phyloP scores from a whole-genome alignment of 2,329 filamentous ascomycete genomes.

The Alternaria sp. region DNA sequence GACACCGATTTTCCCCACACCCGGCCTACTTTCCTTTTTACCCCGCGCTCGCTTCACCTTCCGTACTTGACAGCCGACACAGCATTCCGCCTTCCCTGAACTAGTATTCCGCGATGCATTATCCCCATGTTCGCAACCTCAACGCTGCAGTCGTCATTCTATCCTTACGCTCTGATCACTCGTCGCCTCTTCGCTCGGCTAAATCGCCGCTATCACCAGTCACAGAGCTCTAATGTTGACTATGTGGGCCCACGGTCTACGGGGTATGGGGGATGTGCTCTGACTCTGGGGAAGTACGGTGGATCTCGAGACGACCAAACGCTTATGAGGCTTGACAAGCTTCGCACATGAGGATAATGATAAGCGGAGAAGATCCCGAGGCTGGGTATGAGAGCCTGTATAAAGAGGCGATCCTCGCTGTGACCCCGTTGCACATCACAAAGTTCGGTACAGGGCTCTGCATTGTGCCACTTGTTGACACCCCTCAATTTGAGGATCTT shows the following conservation, averaged over 20 bases:
- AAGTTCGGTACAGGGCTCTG: slow-evolving; percentile 13
- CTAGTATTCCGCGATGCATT: slow-evolving; percentile 16
- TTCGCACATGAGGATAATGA: slow-evolving; percentile 12
- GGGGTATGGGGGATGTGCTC: slow-evolving; percentile 15
- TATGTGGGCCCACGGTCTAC: slow-evolving; percentile 14
- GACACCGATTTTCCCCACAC: slow-evolving; percentile 12
- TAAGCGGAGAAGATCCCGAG: slow-evolving; percentile 19
- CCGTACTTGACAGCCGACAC: slow-evolving; percentile 7
- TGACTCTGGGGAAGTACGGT: slow-evolving; percentile 9
- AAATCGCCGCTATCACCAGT: slow-evolving; percentile 14
- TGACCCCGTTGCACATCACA: neutral
- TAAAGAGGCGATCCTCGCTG: slow-evolving; percentile 18
- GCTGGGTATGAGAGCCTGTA: slow-evolving; percentile 7
- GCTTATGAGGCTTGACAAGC: slow-evolving; percentile 10
- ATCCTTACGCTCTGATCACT: neutral
- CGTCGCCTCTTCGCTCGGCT: slow-evolving; percentile 11
- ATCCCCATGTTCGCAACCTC: slow-evolving; percentile 12
- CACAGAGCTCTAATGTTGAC: neutral
- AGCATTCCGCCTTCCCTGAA: slow-evolving; percentile 14
- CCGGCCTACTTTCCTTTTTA: slow-evolving; percentile 17
- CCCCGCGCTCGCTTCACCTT: slow-evolving; percentile 23
- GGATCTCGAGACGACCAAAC: slow-evolving; percentile 7
- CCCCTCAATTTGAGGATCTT: neutral
- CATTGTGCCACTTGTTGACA: neutral
- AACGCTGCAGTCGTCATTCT: slow-evolving; percentile 9